Conservation (phyloP, 2,329 filamentous ascomycete species). For the Phyllosticta paracitricarpa region DNA sequence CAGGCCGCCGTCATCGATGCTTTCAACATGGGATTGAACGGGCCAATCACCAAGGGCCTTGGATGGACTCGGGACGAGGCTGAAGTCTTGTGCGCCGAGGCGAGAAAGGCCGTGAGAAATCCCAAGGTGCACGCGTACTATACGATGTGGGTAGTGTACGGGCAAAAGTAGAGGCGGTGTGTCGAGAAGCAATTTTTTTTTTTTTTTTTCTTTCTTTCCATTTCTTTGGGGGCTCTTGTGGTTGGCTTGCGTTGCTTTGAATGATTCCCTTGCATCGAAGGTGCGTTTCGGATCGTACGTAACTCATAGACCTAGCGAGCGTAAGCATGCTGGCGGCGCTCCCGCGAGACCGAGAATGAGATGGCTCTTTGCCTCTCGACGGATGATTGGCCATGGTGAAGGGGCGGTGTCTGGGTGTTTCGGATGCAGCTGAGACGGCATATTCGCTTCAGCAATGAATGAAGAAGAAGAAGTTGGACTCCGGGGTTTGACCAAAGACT, state of each 20-base stretch:
- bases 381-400: not conserved
- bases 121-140: conserved; percentile 24
- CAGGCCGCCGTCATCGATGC: conserved; percentile 9
- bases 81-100: conserved; percentile 27
- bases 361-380: not conserved
- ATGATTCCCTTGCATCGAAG: not conserved
- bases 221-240: not conserved
- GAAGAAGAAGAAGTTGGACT: not conserved
- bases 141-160: conserved; percentile 4
- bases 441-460: not conserved
- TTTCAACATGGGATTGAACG: conserved; percentile 1
- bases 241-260: not conserved
- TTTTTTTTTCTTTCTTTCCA: not conserved
- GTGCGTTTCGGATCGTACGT: not conserved
- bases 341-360: not conserved
- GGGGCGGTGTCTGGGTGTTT: not conserved
- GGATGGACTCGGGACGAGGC: conserved; percentile 9
- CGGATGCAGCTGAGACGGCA: not conserved
- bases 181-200: not conserved
- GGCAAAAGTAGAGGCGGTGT: not conserved
- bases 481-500: not conserved
- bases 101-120: conserved; percentile 25
- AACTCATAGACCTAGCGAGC: not conserved
- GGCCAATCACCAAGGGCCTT: conserved; percentile 1
- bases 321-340: not conserved